phyloP scores from a whole-genome alignment of 1,139 yeast genomes.

The Kluyveromyces sp. region DNA sequence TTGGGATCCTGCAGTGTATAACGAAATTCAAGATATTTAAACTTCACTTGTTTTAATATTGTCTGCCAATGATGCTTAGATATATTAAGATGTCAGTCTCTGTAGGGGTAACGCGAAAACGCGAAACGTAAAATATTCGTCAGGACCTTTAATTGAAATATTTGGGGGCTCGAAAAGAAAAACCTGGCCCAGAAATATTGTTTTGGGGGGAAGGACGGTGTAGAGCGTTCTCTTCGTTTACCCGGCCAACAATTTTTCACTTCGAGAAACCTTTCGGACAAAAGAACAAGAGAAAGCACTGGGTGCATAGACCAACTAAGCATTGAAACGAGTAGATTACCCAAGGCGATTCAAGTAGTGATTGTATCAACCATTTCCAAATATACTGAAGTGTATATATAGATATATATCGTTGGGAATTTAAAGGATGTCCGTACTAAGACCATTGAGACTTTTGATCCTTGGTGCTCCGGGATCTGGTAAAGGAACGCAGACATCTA shows the following conservation, averaged over 20 bases:
- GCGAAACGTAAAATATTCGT: background rate
- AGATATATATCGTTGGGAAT: background rate
- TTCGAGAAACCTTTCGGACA: too few relatives aligned
- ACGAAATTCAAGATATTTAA: too few relatives aligned
- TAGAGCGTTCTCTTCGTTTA: too few relatives aligned
- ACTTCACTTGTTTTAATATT: too few relatives aligned
- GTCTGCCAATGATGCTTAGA: background rate
- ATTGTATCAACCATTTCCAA: too few relatives aligned
- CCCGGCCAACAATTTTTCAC: too few relatives aligned
- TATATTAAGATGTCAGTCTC: background rate
- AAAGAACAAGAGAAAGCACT: too few relatives aligned
- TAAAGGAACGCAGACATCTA: constrained; percentile 79
- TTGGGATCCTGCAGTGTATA: too few relatives aligned
- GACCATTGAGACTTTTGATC: constrained; percentile 58
- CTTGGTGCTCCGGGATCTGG: constrained; percentile 96
- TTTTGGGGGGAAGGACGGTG: too few relatives aligned
- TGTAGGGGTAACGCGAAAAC: background rate
- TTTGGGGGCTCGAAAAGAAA: background rate
- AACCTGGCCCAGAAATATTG: too few relatives aligned
- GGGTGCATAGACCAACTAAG: background rate
- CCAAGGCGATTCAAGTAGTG: background rate
- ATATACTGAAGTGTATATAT: background rate
- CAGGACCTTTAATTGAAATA: background rate
- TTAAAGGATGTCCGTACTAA: constrained; percentile 6
- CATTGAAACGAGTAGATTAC: background rate